Conservation (phyloP, 495 filamentous ascomycete genomes). For the Neurospora sp. region DNA sequence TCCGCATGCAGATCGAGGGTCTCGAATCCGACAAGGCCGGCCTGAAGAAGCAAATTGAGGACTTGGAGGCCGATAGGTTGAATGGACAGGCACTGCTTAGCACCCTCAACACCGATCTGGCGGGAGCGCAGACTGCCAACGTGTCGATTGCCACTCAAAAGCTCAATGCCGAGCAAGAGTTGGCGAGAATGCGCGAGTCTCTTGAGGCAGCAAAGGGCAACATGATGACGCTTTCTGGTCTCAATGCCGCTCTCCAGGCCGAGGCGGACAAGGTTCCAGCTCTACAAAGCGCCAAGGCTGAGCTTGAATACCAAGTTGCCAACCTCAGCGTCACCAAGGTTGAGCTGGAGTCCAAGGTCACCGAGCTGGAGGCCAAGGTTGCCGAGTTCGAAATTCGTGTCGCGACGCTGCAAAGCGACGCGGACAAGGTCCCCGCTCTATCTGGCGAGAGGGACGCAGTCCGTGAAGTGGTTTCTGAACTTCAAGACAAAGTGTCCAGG, state of each 20-base stretch:
- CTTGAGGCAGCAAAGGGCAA: conserved; percentile 17
- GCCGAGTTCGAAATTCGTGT: conserved; percentile 12
- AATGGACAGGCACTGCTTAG: conserved; percentile 14
- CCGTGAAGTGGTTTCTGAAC: conserved; percentile 19
- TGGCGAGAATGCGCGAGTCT: conserved; percentile 8
- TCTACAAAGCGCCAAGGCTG: conserved; percentile 9
- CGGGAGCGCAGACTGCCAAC: conserved; percentile 21
- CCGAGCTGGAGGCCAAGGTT: conserved; percentile 11
- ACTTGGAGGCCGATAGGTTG: conserved; percentile 10
- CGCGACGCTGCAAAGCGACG: conserved; percentile 15
- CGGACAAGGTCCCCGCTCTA: conserved; percentile 16
- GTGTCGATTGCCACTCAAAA: conserved; percentile 23
- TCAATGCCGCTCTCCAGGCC: conserved; percentile 23
- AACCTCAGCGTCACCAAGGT: conserved; percentile 6
- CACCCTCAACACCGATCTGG: conserved; percentile 21
- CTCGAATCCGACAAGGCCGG: conserved; percentile 26
- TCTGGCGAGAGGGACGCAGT: conserved; percentile 17
- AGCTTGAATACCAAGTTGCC: conserved; percentile 13
- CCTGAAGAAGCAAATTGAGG: conserved; percentile 23
- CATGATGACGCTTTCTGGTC: conserved; percentile 16
- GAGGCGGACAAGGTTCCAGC: conserved; percentile 16
- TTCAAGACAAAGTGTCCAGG: conserved; percentile 14
- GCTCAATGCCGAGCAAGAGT: conserved; percentile 16
- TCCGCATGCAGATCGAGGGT: conserved; percentile 20
- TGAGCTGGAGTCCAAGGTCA: conserved; percentile 21